Percentiles rank a stretch among this genome's conserved stretches.
phyloP scores from a whole-genome alignment of 768 basidiomycete genomes.

The Serendipita sp. region DNA sequence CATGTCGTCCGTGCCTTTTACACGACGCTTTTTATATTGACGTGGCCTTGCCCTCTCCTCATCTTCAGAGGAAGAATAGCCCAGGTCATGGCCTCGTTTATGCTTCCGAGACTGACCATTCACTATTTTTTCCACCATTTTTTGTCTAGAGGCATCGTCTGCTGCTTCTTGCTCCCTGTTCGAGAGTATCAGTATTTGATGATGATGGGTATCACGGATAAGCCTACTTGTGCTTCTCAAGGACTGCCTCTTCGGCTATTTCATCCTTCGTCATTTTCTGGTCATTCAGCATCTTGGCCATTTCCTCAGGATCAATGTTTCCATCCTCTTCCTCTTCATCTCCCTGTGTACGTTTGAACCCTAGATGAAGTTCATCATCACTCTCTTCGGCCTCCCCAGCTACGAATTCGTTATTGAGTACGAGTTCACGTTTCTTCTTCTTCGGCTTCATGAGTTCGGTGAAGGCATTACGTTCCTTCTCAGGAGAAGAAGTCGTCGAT shows the following conservation, averaged over 20 bases:
- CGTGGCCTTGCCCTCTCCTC: neutral
- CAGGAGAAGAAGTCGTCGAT: neutral
- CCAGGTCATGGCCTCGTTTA: neutral
- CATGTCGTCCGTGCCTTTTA: neutral
- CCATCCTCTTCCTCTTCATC: neutral
- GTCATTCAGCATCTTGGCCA: neutral
- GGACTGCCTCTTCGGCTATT: neutral
- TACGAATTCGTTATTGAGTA: neutral
- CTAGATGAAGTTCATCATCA: neutral
- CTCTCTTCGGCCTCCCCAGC: slow-evolving; percentile 1
- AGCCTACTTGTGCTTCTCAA: neutral
- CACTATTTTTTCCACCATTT: neutral
- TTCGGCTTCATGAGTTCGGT: neutral
- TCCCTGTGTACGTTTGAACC: neutral
- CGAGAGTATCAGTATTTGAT: neutral
- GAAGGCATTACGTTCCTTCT: neutral
- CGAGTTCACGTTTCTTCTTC: neutral
- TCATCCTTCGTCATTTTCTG: neutral
- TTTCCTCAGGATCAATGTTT: slow-evolving; percentile 1
- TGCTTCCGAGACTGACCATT: slow-evolving; percentile 1
- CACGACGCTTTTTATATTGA: neutral
- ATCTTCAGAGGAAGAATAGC: neutral
- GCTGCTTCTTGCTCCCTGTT: neutral
- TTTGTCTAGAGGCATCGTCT: neutral
- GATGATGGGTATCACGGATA: neutral